Conservation (phyloP, 768 basidiomycete species). For the Suillus ampliporus region DNA sequence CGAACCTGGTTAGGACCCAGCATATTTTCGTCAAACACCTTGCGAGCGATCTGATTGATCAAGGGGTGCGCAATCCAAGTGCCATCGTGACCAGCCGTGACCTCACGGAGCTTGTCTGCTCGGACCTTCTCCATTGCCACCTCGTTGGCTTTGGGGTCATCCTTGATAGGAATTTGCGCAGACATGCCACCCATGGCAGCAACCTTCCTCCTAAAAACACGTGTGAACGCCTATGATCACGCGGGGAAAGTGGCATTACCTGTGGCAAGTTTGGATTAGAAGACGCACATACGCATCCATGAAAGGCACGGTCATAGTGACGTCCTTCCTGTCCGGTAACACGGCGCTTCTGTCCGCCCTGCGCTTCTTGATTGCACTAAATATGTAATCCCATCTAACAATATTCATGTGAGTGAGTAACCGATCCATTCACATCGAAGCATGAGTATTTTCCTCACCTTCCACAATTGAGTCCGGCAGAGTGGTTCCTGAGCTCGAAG, state of each 20-base stretch:
- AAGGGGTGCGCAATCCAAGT: conserved; percentile 99
- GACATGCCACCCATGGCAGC: conserved; percentile 99
- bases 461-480: conserved; percentile 95
- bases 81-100: conserved; percentile 94
- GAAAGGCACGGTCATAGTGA: conserved; percentile 98
- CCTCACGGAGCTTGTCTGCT: conserved; percentile 95
- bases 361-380: conserved; percentile 98
- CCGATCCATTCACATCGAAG: not conserved
- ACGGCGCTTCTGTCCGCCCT: conserved; percentile 87
- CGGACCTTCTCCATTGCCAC: conserved; percentile 95
- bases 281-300: conserved; percentile 97
- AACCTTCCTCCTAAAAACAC: conserved; percentile 78
- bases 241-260: conserved; percentile 45
- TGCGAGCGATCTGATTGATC: conserved; percentile 87
- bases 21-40: conserved; percentile 95
- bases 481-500: conserved; percentile 95
- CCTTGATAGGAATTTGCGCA: conserved; percentile 99
- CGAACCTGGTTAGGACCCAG: conserved; percentile 92
- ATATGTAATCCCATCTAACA: conserved; percentile 90
- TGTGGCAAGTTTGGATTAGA: conserved; percentile 98
- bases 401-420: conserved; percentile 19
- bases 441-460: conserved; percentile 53
- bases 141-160: conserved; percentile 91
- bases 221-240: conserved; percentile 10
- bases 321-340: conserved; percentile 94